A percentile compares a stretch with the other conserved stretches of the same genome.
phyloP scores from a whole-genome alignment of 225 moss, liverwort and hornwort genomes.

The Takakia lepidozioides region DNA sequence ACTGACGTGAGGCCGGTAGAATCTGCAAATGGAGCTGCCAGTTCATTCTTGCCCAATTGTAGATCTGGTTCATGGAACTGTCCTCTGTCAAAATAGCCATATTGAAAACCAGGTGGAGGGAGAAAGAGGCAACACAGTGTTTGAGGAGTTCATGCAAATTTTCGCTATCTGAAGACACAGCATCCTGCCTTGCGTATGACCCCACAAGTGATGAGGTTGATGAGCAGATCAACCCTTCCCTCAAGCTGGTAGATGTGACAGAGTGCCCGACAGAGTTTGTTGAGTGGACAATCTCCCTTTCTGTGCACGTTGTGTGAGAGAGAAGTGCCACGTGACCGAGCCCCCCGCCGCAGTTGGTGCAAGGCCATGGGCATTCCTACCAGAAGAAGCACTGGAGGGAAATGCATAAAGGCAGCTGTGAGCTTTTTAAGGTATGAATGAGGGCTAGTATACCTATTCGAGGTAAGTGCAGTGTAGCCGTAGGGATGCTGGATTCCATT shows the following conservation, averaged over 20 bases:
- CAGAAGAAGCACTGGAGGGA: constrained; percentile 62
- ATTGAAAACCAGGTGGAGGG: constrained; percentile 2
- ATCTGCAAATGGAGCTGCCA: constrained; percentile 39
- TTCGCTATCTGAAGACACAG: constrained; percentile 31
- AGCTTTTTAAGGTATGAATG: constrained; percentile 60
- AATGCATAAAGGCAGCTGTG: constrained; percentile 51
- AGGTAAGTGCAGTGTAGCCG: no score
- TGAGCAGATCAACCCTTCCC: constrained; percentile 28
- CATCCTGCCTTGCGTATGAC: constrained; percentile 34
- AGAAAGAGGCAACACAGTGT: constrained; percentile 6
- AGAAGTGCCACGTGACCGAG: constrained; percentile 44
- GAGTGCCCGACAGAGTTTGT: constrained; percentile 32
- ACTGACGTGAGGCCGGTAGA: constrained; percentile 28
- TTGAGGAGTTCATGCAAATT: constrained; percentile 38
- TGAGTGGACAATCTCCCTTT: constrained; percentile 25
- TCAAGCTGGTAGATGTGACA: constrained; percentile 37
- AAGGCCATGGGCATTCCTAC: constrained; percentile 53
- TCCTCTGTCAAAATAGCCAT: no score
- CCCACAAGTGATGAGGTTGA: constrained; percentile 41
- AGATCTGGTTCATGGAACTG: no score
- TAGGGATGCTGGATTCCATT: no score
- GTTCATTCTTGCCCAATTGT: no score
- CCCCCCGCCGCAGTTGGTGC: constrained; percentile 51
- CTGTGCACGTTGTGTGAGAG: constrained; percentile 54
- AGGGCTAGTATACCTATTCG: no score